Conservation (phyloP, 2,329 filamentous ascomycete genomes). For the Bipolaris zeicola region DNA sequence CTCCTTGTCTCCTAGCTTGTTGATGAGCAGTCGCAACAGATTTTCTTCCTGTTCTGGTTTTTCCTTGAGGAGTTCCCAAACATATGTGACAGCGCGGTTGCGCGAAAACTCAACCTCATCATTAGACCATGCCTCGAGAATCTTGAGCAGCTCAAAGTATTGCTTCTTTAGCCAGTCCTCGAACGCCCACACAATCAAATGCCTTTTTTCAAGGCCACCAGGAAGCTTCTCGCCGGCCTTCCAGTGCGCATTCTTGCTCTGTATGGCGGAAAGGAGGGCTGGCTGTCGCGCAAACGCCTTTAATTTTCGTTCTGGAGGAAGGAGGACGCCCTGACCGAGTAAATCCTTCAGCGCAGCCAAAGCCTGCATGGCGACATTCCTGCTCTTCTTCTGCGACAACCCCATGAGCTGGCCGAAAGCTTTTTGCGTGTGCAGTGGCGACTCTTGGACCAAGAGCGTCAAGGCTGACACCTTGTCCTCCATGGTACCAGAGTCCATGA, state of each 20-base stretch:
- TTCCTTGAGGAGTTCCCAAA: constrained; percentile 88
- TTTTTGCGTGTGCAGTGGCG: constrained; percentile 88
- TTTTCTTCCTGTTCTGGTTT: constrained; percentile 98
- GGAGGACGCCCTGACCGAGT: constrained; percentile 82
- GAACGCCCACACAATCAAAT: constrained; percentile 86
- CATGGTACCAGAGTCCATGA: constrained; percentile 94
- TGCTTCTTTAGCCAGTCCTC: constrained; percentile 95
- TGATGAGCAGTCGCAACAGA: constrained; percentile 85
- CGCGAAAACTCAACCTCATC: constrained; percentile 96
- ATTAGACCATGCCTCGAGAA: constrained; percentile 89
- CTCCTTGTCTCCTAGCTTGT: constrained; percentile 94
- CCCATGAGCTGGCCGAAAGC: constrained; percentile 83
- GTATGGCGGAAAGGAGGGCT: constrained; percentile 71
- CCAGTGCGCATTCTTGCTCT: constrained; percentile 69
- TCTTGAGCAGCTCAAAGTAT: constrained; percentile 91
- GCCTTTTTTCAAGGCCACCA: constrained; percentile 71
- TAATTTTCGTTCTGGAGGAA: constrained; percentile 82
- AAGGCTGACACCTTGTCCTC: constrained; percentile 96
- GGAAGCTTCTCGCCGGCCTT: constrained; percentile 72
- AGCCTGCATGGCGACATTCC: constrained; percentile 91
- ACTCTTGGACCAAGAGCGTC: constrained; percentile 93
- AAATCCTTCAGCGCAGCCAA: constrained; percentile 92
- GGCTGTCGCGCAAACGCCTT: constrained; percentile 81
- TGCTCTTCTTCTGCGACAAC: constrained; percentile 89
- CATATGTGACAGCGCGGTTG: constrained; percentile 83